Base-by-base conservation (phyloP, 306 rosid species). In the Cicer chorassanicum region DNA sequence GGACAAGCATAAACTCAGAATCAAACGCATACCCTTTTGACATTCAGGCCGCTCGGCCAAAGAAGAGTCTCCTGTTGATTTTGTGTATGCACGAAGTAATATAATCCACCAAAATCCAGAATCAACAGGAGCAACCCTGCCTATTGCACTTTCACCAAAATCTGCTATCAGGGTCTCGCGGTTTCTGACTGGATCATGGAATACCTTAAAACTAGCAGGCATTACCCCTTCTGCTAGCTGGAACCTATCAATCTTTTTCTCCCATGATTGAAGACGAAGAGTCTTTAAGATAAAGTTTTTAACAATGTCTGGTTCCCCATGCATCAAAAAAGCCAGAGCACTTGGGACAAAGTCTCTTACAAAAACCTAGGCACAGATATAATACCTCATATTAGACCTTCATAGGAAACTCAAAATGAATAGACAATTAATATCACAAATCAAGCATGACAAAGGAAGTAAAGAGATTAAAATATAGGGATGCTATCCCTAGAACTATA, bases 81-180 rank as follows among this genome's bases (percentile, higher is more conserved):
- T 91, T 53, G 97, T 93, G 87, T 91, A 93, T 6, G 97, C 96
- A 38, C 94, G 91, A 51, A 93, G 98, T 75, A 93, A 76, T 78
- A 93, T 93, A 50, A 91, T 91, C 98, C 98, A 93, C 98, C 98
- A 93, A 81, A 93, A 91, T 68, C 98, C 97, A 63, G 98, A 93
- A 84, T 93, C 97, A 73, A 93, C 94, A 5, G 98, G 97, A 77
- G 98, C 98, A 75, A 93, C 98, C 84, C 98, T 91, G 68, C 98
- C 98, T 62, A 93, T 91, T 53, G 98, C 97, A 80, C 96, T 93
- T 77, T 91, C 97, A 40, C 98, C 98, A 68, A 93, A 93, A 85
- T 93, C 94, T 63, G 98, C 97, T 56, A 86, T 86, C 64, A 89
- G 81, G 59, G 94, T 93, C 63, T 93, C 96, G 21, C 38, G 74